Base-by-base conservation (phyloP, 2,329 filamentous ascomycete species). In the Beauveria sp. region DNA sequence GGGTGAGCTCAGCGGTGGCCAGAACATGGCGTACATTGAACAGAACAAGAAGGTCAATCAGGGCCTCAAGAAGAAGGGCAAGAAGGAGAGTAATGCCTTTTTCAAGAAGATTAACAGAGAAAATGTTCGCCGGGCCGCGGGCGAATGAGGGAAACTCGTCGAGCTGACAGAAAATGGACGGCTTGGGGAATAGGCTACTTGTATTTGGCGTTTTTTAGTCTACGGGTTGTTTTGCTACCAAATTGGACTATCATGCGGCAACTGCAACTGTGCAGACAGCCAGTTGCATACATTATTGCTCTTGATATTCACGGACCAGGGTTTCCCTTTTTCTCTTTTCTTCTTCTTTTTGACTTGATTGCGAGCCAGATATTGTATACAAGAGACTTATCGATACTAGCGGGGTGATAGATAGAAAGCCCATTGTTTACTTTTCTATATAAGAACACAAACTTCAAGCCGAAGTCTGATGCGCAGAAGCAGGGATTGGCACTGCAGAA, bases 21-120 rank as follows among this genome's bases (percentile, higher is more conserved):
- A 96, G 71, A 91, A 96, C 71, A 98, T 99, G 95, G 93, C 93
- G n/a, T 98, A 93, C 72, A 86, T 91, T 62, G 90, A 93, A 74
- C 88, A 90, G 75, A 91, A 90, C 74, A 88, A 87, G 78, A 86
- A 82, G 68, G 80, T 82, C 66, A 91, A 90, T 70, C 71, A 73
- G 54, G 62, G 69, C 2, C 62, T 75, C 20, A 76, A 73, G 66
- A 75, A 74, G 66, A 74, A 72, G 66, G 67, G 65, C 45, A 76
- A 76, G 69, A 73, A 73, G 64, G 74, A 77, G 60, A 75, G 73
- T 65, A 70, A 70, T 60, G 63, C 72, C 1, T 77, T 76, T 65
- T 78, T 78, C 70, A 77, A 77, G 67, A 77, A 76, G 68, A 74
- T 78, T 66, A 71, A 71, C 18, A 69, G 76, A 54, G 76, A 78